Percentiles rank a stretch among this genome's conserved stretches.
phyloP scores from a whole-genome alignment of 1,284 basidiomycete genomes.

The Cystobasidiaceae sp. region DNA sequence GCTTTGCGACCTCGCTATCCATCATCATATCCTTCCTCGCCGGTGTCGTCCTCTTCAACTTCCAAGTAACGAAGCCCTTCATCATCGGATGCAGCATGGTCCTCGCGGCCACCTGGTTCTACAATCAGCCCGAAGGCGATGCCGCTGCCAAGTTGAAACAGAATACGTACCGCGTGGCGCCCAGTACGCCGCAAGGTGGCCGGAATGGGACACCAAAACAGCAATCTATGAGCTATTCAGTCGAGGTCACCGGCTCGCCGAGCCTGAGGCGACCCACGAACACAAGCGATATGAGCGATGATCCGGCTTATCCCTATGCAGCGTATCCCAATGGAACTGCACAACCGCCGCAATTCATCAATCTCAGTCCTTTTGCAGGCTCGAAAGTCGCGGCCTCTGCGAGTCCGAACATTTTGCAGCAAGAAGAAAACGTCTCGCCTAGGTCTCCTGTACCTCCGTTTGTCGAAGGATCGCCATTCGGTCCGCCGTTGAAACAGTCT shows the following conservation, averaged over 20 bases:
- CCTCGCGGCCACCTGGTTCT: constrained; percentile 79
- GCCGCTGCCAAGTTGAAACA: background rate
- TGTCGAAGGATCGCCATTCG: constrained; percentile 10
- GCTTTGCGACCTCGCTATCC: constrained; percentile 86
- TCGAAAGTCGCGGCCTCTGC: background rate
- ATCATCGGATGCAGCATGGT: constrained; percentile 75
- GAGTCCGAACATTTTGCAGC: background rate
- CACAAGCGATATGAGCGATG: background rate
- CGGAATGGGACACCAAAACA: background rate
- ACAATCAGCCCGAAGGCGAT: constrained; percentile 58
- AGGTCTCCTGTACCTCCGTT: constrained; percentile 19
- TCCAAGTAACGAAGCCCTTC: constrained; percentile 77
- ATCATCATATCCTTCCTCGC: constrained; percentile 91
- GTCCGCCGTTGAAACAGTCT: background rate
- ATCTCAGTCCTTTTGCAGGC: constrained; percentile 9
- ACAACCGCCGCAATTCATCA: constrained; percentile 19
- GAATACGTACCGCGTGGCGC: background rate
- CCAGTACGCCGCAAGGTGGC: background rate
- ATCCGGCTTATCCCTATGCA: constrained; percentile 18
- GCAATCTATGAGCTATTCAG: background rate
- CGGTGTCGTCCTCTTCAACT: constrained; percentile 79
- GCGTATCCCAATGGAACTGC: constrained; percentile 10
- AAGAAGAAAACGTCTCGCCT: constrained; percentile 23
- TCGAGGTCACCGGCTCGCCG: background rate
- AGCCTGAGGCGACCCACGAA: background rate